These are phyloP conservation scores for Plenodomus lindquistii DNA, from an alignment of 2,329 filamentous ascomycete species.

Conservation along the genomic window DNA sequence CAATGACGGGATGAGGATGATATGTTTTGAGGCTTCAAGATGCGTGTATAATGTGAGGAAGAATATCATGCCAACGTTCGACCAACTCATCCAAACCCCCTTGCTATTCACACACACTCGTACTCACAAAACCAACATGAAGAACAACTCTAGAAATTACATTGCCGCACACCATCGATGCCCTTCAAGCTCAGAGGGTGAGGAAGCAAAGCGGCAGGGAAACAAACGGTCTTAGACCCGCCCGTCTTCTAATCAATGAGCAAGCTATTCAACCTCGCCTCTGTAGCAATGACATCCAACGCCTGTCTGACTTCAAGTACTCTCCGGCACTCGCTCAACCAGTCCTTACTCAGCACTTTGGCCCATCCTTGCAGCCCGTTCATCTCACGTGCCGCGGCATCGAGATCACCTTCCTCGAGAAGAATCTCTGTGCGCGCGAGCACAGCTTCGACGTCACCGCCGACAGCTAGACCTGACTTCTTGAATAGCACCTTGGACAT, in stretches of 20 bases:
- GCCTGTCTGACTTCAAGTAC: constrained; percentile 95
- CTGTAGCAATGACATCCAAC: constrained; percentile 89
- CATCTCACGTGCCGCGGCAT: constrained; percentile 91
- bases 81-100: no score
- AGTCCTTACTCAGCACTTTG: constrained; percentile 91
- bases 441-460: constrained; percentile 91
- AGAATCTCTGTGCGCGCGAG: constrained; percentile 86
- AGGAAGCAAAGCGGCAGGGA: no score
- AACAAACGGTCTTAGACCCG: no score
- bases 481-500: constrained; percentile 95
- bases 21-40: no score
- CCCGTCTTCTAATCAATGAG: constrained; percentile 66
- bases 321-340: constrained; percentile 87
- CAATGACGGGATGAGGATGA: no score
- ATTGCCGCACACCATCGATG: no score
- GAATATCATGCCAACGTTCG: no score
- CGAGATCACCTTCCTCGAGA: constrained; percentile 90
- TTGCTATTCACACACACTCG: no score
- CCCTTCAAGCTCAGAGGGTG: no score
- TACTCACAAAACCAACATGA: no score
- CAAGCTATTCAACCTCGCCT: constrained; percentile 86
- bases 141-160: no score
- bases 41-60: no score
- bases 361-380: constrained; percentile 92
- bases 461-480: constrained; percentile 75